phyloP scores from a whole-genome alignment of 768 basidiomycete species.

The Phylloporus arenicola region DNA sequence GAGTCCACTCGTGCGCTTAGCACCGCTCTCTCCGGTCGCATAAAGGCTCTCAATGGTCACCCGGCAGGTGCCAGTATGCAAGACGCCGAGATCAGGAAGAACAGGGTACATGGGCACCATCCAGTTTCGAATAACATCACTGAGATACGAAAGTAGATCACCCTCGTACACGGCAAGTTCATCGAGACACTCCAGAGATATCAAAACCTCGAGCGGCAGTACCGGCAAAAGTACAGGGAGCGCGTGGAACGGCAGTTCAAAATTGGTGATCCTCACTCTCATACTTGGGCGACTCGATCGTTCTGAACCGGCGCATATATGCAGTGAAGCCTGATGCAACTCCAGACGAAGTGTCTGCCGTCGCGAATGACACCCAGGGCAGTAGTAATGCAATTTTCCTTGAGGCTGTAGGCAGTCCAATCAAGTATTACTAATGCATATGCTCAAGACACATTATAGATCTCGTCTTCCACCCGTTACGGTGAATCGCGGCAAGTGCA shows the following conservation, averaged over 20 bases:
- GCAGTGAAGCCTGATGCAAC: constrained; percentile 85
- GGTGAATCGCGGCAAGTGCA: constrained; percentile 78
- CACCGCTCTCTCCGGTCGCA: constrained; percentile 51
- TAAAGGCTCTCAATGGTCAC: constrained; percentile 49
- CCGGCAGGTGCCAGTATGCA: constrained; percentile 29
- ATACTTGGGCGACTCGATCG: background rate
- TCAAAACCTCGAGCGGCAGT: constrained; percentile 70
- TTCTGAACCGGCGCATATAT: background rate
- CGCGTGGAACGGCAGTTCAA: constrained; percentile 71
- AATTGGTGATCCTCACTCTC: constrained; percentile 47
- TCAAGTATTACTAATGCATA: background rate
- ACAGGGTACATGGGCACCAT: constrained; percentile 16
- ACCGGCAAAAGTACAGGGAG: constrained; percentile 56
- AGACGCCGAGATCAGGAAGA: constrained; percentile 44
- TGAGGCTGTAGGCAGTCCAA: constrained; percentile 47
- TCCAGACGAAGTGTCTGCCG: constrained; percentile 66
- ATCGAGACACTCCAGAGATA: constrained; percentile 73
- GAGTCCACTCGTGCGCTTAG: constrained; percentile 56
- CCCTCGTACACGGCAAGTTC: constrained; percentile 61
- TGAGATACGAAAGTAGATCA: constrained; percentile 37
- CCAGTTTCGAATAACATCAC: background rate
- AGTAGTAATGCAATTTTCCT: constrained; percentile 68
- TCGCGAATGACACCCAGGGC: constrained; percentile 58
- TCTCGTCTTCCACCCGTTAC: constrained; percentile 74
- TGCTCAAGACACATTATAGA: constrained; percentile 33